Percentiles rank a stretch among this genome's conserved stretches.
These are phyloP conservation scores for Scedosporium dehoogii DNA, from an alignment of 2,329 filamentous ascomycete genomes.

Conservation along the genomic window DNA sequence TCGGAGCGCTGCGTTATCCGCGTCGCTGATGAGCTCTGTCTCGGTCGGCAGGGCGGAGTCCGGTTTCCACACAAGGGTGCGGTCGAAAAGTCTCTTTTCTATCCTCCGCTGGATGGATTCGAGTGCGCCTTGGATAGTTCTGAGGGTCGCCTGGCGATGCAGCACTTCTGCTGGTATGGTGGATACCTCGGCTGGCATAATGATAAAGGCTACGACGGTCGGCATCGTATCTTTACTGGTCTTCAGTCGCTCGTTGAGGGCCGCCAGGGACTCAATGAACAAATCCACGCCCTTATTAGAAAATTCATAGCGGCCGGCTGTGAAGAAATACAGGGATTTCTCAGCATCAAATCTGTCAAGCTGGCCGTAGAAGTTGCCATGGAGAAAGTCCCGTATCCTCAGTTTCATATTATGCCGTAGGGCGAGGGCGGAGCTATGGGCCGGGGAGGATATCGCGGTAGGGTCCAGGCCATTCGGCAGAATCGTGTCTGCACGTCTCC, in stretches of 20 bases:
- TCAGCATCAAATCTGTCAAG: conserved; percentile 90
- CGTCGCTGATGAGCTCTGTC: conserved; percentile 85
- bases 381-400: conserved; percentile 96
- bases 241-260: conserved; percentile 91
- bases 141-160: conserved; percentile 95
- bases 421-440: conserved; percentile 73
- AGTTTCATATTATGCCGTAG: conserved; percentile 95
- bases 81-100: conserved; percentile 87
- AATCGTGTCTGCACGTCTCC: conserved; percentile 95
- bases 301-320: conserved; percentile 93
- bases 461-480: conserved; percentile 95
- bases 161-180: conserved; percentile 92
- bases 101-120: conserved; percentile 89
- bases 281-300: conserved; percentile 98
- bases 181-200: conserved; percentile 95
- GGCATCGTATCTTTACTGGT: conserved; percentile 67
- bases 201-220: conserved; percentile 94
- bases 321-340: conserved; percentile 97
- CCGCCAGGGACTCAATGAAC: conserved; percentile 95
- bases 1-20: conserved; percentile 86
- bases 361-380: conserved; percentile 96
- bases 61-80: conserved; percentile 90
- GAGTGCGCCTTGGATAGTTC: conserved; percentile 86
- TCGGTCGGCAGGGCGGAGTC: conserved; percentile 89
- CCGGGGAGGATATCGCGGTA: conserved; percentile 34